Evolutionary conservation across 2,329 filamentous ascomycete genomes (phyloP), one percentile per base, ranked within the genome.

Genomic region (Gaeumannomyces sp.): DNA sequence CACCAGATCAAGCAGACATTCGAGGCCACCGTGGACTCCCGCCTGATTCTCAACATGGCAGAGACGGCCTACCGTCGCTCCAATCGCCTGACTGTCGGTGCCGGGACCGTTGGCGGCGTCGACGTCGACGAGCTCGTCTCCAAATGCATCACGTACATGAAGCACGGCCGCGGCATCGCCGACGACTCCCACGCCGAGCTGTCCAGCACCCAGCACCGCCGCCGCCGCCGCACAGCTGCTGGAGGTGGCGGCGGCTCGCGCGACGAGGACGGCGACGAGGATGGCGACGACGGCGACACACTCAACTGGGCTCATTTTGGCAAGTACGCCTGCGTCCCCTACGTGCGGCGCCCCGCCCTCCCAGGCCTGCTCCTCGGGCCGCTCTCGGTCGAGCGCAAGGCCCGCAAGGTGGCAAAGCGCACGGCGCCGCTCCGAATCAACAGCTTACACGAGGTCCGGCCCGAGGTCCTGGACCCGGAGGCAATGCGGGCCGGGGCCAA

Each of bases 101-200:
- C 93, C 10, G 89, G 89, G 70, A 79, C 84, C 2, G 85, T 86
- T 3, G 87, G 89, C 62, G 92, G 93, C 10, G 79, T 99, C 28
- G 93, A 98, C 72, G 83, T 96, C 0, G 93, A 98, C 67, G 91
- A 97, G 71, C 96, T 98, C 72, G 86, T 98, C 19, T 90, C 91
- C 0, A 96, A 96, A 76, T 94, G 90, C 74, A 92, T 96, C 66
- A 85, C 85, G 4, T 98, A 91, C 73, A 97, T 98, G 92, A 87
- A 86, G 28, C 82, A 85, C 50, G 89, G 86, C 4, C 79, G 83
- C 10, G 83, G 83, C 14, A 83, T 85, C 29, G 76, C 77, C 19
- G 79, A 84, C 61, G 80, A 83, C 56, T 73, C 83, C 57, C 80
- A 79, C 1, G 78, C 79, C 10, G 83, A 83, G 62, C 77, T 84